Evolutionary conservation across 179 eudicot species (phyloP).

Genomic region (Silene coronaria): DNA sequence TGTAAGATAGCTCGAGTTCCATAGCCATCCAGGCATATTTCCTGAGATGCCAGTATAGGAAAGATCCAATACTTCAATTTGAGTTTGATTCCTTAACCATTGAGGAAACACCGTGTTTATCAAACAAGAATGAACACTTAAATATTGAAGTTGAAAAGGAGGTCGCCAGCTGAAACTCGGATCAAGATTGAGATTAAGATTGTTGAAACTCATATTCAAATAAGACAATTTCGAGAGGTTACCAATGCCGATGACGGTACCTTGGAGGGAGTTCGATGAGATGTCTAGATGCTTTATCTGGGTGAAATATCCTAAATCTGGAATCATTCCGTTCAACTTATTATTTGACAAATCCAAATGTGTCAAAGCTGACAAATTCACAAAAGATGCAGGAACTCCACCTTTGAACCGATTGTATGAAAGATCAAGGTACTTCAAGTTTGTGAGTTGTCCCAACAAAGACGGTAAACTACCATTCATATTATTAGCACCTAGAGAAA

Average conservation of each 20-base stretch:
- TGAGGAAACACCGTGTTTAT: not conserved
- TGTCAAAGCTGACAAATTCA: constrained; percentile 4
- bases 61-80: not conserved
- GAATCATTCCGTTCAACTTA: not conserved
- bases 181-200: not conserved
- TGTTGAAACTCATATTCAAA: not conserved
- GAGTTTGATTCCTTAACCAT: constrained; percentile 5
- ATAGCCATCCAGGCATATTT: not conserved
- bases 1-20: not conserved
- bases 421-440: not conserved
- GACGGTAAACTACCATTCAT: not conserved
- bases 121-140: not conserved
- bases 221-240: not conserved
- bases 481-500: not conserved
- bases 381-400: not conserved
- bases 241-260: not conserved
- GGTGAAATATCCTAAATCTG: not conserved
- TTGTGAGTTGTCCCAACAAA: not conserved
- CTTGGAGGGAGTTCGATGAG: not conserved
- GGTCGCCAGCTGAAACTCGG: not conserved
- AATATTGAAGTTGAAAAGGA: not conserved
- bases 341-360: not conserved
- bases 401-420: not conserved
- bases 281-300: not conserved
- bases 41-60: constrained; percentile 6